Base-by-base conservation (phyloP, 1,284 basidiomycete species). In the Naganishia sp. region DNA sequence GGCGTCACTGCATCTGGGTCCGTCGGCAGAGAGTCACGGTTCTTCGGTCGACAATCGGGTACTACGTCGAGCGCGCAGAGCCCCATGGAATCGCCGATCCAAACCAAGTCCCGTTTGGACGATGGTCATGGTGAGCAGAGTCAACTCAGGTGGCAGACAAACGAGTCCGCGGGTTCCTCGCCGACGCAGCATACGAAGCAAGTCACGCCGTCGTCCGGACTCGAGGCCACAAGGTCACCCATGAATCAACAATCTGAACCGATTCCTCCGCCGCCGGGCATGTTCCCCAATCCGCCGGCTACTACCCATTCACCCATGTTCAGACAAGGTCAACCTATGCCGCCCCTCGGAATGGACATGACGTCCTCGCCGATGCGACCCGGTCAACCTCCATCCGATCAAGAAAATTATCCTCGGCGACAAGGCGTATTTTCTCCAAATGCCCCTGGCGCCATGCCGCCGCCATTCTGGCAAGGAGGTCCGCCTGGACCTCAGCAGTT, bases 381-480 rank as follows among this genome's bases (percentile, higher is more conserved):
- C 23, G 25, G 18, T 4, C 3, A 31, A 18, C 10, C 43, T 58
- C 13, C 2, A 39, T 39, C 35, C 35, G 35, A 39, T 13, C 35
- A 39, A 39, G 35, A 39, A 13, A 31, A 58, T 6, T 10, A 58
- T n/a, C 6, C 9, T 4, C 6, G 17, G 31, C 25, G 45, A 35
- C 56, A 58, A 35, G 55, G 42, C 41, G 35, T 46, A 17, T 58
- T 39, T 13, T 32, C 45, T 31, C 6, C 28, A 35, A 35, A 11
- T 25, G 43, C 7, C 45, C 56, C 10, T 42, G 23, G 42, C 56
- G 32, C 15, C 25, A 57, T 17, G 15, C 56, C 56, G 32, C 56
- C 56, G 9, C 56, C 56, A 11, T 58, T 58, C 45, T 58, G 56
- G 56, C 56, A 58, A 47, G 43, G 56, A 13, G 35, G 35, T 39